Evolutionary conservation across 2,329 filamentous ascomycete genomes (phyloP), one percentile per base, ranked within the genome.

Genomic region (Pseudogymnoascus sp.): DNA sequence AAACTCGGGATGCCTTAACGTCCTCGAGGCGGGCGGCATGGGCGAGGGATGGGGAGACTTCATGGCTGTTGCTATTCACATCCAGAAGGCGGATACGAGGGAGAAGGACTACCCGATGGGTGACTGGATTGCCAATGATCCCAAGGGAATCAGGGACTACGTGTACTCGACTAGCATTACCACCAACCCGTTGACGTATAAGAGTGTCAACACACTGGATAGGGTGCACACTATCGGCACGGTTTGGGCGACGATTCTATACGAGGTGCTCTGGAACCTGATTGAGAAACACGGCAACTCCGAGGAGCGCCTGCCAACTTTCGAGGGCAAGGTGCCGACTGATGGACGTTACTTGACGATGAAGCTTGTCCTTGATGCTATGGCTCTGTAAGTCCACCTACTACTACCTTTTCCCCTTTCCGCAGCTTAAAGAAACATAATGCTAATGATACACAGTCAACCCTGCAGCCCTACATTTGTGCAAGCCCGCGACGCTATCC

Each of bases 21-120:
- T 74, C 9, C 65, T 73, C n/a, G 79, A 83, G 62, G 71, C 76
- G 1, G 76, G 79, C 7, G 80, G 81, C 37, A 81, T 83, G 80
- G 80, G 79, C 33, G 81, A 83, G 61, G 80, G 80, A 35, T 83
- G 81, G 81, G 72, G 75, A 60, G 80, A 83, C 63, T 81, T 82
- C 69, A 78, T 77, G 70, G 79, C 79, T 4, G 77, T 75, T 0
- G 77, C 79, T 3, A 73, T 81, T 61, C 74, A 75, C 57, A 66
- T 80, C 61, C 77, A 78, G 70, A 52, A 73, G 2, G 62, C 62
- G 12, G 77, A 81, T 66, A 80, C 74, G 5, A 72, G 78, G 45
- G 63, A 61, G 3, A 77, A 68, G 1, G 70, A 79, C 68, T 81
- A 79, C 65, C 61, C 74, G 8, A 74, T 82, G 68, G 80, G 77